Evolutionary conservation across 805 yeast species (phyloP).

Genomic region (Kodamaea jinghongensis): DNA sequence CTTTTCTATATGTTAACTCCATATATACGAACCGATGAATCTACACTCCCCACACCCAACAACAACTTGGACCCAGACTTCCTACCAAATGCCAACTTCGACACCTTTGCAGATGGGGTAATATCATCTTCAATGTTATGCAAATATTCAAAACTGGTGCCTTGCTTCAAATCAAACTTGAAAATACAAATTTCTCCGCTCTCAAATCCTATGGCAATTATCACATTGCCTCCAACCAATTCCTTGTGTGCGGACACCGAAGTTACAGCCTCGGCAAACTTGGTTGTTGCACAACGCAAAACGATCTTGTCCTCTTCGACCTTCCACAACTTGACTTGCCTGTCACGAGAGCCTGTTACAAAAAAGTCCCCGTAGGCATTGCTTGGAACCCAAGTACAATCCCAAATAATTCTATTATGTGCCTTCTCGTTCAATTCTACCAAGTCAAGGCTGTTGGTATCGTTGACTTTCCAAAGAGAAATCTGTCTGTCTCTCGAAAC

Average conservation of each 20-base stretch:
- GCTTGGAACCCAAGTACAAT: constrained; percentile 77
- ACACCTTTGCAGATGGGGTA: constrained; percentile 62
- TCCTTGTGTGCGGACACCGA: constrained; percentile 52
- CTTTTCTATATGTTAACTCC: constrained; percentile 10
- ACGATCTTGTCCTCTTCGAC: constrained; percentile 24
- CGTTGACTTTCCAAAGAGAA: constrained; percentile 59
- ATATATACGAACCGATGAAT: constrained; percentile 56
- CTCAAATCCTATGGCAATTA: constrained; percentile 69
- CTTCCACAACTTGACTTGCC: constrained; percentile 71
- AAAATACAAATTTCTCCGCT: constrained; percentile 56
- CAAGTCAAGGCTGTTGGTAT: constrained; percentile 31
- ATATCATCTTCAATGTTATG: constrained; percentile 33
- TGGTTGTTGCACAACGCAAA: constrained; percentile 24
- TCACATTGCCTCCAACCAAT: constrained; percentile 21
- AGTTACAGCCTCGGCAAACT: constrained; percentile 59
- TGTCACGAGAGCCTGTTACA: constrained; percentile 86
- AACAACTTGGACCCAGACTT: constrained; percentile 22
- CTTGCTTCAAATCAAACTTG: constrained; percentile 27
- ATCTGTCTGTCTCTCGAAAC: constrained; percentile 90
- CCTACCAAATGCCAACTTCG: constrained; percentile 58
- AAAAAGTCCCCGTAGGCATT: constrained; percentile 40
- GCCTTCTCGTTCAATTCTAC: constrained; percentile 61
- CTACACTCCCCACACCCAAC: constrained; percentile 65
- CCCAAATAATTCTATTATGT: constrained; percentile 93
- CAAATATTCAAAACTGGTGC: constrained; percentile 27